Percentiles rank a stretch among this genome's conserved stretches.
Conservation (phyloP, 1,284 basidiomycete species). For the Malassezia pachydermatis region DNA sequence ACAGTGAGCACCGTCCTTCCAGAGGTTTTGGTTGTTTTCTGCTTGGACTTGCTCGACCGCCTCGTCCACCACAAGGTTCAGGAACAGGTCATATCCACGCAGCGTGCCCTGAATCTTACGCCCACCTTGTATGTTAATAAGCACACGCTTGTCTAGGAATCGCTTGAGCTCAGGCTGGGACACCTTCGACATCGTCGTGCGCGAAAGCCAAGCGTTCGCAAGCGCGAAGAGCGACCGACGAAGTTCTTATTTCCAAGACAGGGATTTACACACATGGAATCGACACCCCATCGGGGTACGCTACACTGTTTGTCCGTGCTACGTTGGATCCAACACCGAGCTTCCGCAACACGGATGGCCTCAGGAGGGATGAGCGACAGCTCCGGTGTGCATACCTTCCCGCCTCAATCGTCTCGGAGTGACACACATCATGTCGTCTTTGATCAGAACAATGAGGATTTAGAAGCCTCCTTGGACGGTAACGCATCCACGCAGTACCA, state of each 20-base stretch:
- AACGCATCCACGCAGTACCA: not conserved
- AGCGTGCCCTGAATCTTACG: slow-evolving; percentile 90
- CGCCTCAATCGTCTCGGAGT: not conserved
- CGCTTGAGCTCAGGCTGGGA: slow-evolving; percentile 47
- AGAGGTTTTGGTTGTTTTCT: slow-evolving; percentile 64
- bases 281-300: too few species aligned
- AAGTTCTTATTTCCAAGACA: too few species aligned
- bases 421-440: not conserved
- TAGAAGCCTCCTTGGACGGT: not conserved
- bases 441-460: slow-evolving; percentile 5
- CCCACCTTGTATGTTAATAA: slow-evolving; percentile 88
- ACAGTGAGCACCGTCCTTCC: slow-evolving; percentile 35
- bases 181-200: slow-evolving; percentile 34
- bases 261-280: too few species aligned
- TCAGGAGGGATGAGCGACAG: slow-evolving; percentile 1
- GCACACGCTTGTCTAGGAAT: slow-evolving; percentile 98
- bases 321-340: too few species aligned
- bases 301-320: too few species aligned
- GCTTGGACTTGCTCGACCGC: slow-evolving; percentile 70
- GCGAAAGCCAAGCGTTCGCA: too few species aligned
- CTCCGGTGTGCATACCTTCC: not conserved
- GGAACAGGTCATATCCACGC: slow-evolving; percentile 94
- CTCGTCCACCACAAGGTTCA: slow-evolving; percentile 95
- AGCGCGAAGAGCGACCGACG: too few species aligned
- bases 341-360: too few species aligned